Evolutionary conservation across 306 rosid species (phyloP).

Genomic region (Parietaria judaica): DNA sequence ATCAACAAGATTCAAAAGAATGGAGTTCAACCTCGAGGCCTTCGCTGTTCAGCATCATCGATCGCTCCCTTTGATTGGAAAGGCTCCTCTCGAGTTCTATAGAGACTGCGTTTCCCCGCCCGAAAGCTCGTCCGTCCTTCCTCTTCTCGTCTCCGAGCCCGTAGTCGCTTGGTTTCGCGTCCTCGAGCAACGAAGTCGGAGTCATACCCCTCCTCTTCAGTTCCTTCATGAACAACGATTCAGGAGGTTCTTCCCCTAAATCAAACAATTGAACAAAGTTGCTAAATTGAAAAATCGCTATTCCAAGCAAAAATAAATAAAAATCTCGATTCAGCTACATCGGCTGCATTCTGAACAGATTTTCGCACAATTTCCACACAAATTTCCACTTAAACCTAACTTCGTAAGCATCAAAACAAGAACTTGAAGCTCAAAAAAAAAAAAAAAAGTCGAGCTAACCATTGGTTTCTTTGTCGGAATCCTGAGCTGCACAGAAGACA

Average conservation of each 20-base stretch:
- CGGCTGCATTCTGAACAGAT: too few relatives aligned
- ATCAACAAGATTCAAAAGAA: too few relatives aligned
- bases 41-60: slow-evolving; percentile 91
- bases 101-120: slow-evolving; percentile 57
- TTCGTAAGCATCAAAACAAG: not conserved
- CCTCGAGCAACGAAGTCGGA: slow-evolving; percentile 92
- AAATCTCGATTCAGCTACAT: too few relatives aligned
- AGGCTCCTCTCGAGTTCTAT: slow-evolving; percentile 65
- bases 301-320: too few relatives aligned
- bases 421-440: not conserved
- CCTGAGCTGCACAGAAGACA: slow-evolving; percentile 53
- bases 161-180: slow-evolving; percentile 41
- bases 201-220: slow-evolving; percentile 86
- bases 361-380: not conserved
- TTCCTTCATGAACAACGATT: slow-evolving; percentile 92
- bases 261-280: not conserved
- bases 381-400: not conserved
- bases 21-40: slow-evolving; percentile 74
- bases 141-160: slow-evolving; percentile 52
- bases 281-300: slow-evolving; percentile 14
- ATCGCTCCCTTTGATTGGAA: slow-evolving; percentile 81
- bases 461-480: slow-evolving; percentile 50
- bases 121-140: slow-evolving; percentile 47
- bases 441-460: slow-evolving; percentile 36
- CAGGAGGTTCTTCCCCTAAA: slow-evolving; percentile 89